phyloP scores from a whole-genome alignment of 2,329 filamentous ascomycete genomes.

The Neonectria hederae region DNA sequence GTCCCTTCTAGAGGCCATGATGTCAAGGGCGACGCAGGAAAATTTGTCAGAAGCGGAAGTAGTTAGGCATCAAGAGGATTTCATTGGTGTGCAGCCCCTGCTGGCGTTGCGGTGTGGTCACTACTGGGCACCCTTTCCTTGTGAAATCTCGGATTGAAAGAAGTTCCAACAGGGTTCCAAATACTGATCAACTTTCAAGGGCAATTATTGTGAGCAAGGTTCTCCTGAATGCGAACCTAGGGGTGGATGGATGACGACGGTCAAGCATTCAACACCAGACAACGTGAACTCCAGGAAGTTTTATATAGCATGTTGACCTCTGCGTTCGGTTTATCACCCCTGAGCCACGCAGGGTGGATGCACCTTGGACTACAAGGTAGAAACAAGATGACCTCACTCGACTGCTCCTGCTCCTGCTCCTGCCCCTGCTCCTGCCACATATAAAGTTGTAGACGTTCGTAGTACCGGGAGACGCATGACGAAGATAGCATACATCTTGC shows the following conservation, averaged over 20 bases:
- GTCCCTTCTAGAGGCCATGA: background rate
- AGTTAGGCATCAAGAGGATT: background rate
- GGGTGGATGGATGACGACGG: no score
- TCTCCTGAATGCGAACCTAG: no score
- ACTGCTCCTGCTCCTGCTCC: no score
- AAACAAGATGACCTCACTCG: no score
- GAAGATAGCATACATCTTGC: background rate
- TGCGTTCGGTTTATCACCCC: background rate
- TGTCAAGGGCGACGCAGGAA: conserved; percentile 1
- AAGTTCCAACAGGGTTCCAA: background rate
- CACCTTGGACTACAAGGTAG: no score
- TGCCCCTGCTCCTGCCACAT: background rate
- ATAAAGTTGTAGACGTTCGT: background rate
- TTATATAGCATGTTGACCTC: background rate
- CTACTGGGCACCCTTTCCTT: background rate
- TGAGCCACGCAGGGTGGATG: no score
- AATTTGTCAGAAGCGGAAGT: background rate
- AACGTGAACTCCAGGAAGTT: background rate
- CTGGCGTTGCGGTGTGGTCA: background rate
- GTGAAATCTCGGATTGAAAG: background rate
- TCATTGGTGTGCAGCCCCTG: background rate
- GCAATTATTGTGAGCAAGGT: no score
- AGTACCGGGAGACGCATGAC: background rate
- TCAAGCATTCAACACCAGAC: no score
- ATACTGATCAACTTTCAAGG: no score